Conservation (phyloP, 2,329 filamentous ascomycete genomes). For the Fusarium pininemorale region DNA sequence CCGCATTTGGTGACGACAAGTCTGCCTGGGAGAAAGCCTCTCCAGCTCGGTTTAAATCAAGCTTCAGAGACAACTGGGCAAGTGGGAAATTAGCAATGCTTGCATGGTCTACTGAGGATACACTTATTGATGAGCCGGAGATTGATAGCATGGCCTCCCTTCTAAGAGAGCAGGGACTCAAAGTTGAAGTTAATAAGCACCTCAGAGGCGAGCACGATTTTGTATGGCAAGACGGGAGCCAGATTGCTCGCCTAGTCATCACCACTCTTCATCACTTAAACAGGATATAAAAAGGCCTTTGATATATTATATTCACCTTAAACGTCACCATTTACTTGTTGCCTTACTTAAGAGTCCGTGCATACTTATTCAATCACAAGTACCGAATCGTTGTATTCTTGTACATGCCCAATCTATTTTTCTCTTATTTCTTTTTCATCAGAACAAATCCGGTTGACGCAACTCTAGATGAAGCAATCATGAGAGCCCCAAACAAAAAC, state of each 20-base stretch:
- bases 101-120: conserved; percentile 58
- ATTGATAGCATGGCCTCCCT: conserved; percentile 63
- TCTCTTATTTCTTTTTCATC: conserved; percentile 45
- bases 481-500: conserved; percentile 47
- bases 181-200: conserved; percentile 49
- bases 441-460: conserved; percentile 50
- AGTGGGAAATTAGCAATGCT: conserved; percentile 50
- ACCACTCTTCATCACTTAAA: conserved; percentile 39
- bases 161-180: conserved; percentile 53
- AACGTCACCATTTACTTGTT: conserved; percentile 19
- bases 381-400: background rate
- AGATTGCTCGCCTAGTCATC: conserved; percentile 61
- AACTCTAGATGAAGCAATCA: conserved; percentile 47
- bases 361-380: background rate
- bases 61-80: conserved; percentile 54
- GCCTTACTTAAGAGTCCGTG: background rate
- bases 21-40: conserved; percentile 63
- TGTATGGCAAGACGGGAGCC: conserved; percentile 68
- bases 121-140: conserved; percentile 65
- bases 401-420: background rate
- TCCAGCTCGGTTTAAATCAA: conserved; percentile 57
- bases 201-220: conserved; percentile 69
- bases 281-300: background rate
- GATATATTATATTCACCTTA: conserved; percentile 4
- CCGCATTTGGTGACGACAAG: conserved; percentile 67